phyloP scores from a whole-genome alignment of 306 rosid species.

The Malus sylvestris region DNA sequence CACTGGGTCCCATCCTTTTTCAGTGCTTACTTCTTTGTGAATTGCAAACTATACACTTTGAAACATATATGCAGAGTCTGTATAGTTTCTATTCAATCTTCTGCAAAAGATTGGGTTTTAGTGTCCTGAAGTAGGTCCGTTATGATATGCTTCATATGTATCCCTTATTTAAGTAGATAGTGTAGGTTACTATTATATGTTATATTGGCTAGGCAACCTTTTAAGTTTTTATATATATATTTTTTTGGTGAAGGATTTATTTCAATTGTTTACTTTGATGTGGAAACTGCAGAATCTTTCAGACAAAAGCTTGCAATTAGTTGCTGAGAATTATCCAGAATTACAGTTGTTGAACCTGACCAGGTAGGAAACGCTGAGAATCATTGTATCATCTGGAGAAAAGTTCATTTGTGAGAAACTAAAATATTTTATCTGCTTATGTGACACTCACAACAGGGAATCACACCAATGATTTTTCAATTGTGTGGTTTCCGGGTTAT shows the following conservation, averaged over 20 bases:
- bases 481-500: neutral
- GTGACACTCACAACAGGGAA: neutral
- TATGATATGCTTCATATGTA: neutral
- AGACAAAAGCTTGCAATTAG: constrained; percentile 43
- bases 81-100: neutral
- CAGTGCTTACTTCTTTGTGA: neutral
- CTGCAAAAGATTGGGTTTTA: neutral
- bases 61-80: neutral
- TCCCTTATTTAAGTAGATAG: neutral
- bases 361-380: constrained; percentile 37
- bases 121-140: neutral
- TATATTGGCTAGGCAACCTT: neutral
- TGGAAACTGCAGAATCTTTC: constrained; percentile 53
- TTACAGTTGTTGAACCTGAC: constrained; percentile 56
- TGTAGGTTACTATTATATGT: neutral
- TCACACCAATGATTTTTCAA: neutral
- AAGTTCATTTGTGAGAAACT: neutral
- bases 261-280: constrained; percentile 22
- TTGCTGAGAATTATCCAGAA: constrained; percentile 57
- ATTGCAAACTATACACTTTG: neutral
- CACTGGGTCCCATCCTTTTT: constrained; percentile 1
- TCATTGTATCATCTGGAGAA: neutral
- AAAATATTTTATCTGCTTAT: neutral
- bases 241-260: constrained; percentile 5
- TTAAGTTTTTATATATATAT: neutral